Conservation (phyloP, 768 basidiomycete genomes). For the Cystofilobasidium capitatum region DNA sequence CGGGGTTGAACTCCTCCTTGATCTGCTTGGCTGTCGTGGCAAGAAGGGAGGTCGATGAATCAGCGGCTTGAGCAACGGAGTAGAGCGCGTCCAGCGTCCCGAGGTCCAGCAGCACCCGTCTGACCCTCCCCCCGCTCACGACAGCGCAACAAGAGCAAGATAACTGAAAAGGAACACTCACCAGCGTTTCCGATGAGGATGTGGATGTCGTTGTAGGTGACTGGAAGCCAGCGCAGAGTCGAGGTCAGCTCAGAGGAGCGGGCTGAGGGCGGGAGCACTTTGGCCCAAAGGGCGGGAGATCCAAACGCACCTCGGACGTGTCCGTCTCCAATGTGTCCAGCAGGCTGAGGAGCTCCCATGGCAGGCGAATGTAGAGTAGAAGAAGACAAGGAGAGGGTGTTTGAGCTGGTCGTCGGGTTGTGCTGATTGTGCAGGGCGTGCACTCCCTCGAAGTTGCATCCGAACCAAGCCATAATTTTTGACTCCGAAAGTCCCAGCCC, state of each 20-base stretch:
- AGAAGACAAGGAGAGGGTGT: no score
- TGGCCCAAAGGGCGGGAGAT: constrained; percentile 1
- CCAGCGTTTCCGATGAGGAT: constrained; percentile 15
- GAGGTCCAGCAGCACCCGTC: no score
- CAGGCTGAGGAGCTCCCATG: constrained; percentile 5
- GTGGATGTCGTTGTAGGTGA: constrained; percentile 28
- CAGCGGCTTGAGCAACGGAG: neutral
- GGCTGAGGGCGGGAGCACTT: neutral
- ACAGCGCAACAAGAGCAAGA: no score
- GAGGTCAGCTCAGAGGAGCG: neutral
- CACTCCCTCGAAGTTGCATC: no score
- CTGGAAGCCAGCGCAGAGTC: neutral
- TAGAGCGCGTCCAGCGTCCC: neutral
- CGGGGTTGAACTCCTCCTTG: constrained; percentile 22
- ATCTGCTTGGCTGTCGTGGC: constrained; percentile 14
- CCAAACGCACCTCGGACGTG: constrained; percentile 15
- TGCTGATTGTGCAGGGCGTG: no score
- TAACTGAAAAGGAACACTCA: neutral
- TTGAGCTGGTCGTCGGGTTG: no score
- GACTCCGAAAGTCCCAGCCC: no score
- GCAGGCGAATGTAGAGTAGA: no score
- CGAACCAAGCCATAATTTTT: no score
- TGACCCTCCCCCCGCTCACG: no score
- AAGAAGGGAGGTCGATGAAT: neutral
- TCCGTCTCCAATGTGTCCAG: constrained; percentile 19